These are phyloP conservation scores for Amanita exitialis DNA, from an alignment of 768 basidiomycete species.

Conservation along the genomic window DNA sequence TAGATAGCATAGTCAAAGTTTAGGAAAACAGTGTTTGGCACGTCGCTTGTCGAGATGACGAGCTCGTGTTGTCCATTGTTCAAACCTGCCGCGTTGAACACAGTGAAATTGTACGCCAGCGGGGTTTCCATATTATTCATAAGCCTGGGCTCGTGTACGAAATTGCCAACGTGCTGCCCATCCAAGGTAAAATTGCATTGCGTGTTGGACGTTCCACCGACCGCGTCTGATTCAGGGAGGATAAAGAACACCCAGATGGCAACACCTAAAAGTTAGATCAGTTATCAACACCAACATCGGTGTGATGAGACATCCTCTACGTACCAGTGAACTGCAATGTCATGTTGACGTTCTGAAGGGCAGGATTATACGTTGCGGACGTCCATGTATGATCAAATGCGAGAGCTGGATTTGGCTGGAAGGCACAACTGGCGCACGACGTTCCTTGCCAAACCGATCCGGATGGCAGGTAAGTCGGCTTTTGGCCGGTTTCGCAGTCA, in stretches of 20 bases:
- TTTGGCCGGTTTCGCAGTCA: constrained; percentile 17
- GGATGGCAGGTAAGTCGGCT: constrained; percentile 17
- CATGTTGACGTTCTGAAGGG: constrained; percentile 13
- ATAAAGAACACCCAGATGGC: constrained; percentile 10
- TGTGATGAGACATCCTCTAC: background rate
- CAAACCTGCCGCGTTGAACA: constrained; percentile 17
- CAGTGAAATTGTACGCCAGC: constrained; percentile 20
- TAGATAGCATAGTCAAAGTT: constrained; percentile 33
- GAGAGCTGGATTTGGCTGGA: constrained; percentile 13
- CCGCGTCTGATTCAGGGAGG: background rate
- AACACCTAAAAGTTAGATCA: constrained; percentile 2
- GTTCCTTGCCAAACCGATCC: constrained; percentile 17
- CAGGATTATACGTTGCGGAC: constrained; percentile 21
- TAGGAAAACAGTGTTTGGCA: constrained; percentile 18
- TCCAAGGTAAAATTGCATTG: constrained; percentile 24
- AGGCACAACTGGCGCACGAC: constrained; percentile 14
- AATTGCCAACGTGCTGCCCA: constrained; percentile 11
- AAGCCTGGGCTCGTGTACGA: constrained; percentile 16
- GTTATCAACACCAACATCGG: background rate
- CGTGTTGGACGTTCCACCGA: constrained; percentile 13
- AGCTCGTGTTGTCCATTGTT: constrained; percentile 19
- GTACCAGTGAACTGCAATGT: constrained; percentile 3
- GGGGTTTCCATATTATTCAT: constrained; percentile 8
- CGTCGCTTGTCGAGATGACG: constrained; percentile 20
- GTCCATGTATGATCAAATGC: constrained; percentile 20